phyloP scores from a whole-genome alignment of 139 green algal genomes.

The Micractinium conductrix region DNA sequence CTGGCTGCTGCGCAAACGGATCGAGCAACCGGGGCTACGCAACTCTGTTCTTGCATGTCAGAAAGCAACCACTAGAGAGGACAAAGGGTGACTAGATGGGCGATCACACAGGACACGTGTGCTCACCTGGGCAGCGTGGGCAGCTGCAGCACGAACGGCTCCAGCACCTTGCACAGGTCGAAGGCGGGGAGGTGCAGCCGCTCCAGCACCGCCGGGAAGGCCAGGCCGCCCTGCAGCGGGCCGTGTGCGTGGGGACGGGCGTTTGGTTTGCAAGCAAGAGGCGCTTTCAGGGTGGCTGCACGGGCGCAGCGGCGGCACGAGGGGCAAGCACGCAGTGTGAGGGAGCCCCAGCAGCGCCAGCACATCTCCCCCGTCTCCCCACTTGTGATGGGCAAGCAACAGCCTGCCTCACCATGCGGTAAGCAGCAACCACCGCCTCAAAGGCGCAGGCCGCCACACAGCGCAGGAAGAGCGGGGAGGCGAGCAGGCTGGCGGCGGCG shows the following conservation, averaged over 20 bases:
- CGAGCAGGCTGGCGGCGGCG: conserved; percentile 44
- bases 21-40: not conserved
- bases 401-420: conserved; percentile 22
- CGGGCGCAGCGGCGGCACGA: too few species aligned
- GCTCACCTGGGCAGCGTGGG: conserved; percentile 50
- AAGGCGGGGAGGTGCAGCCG: conserved; percentile 71
- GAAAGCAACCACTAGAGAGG: too few species aligned
- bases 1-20: not conserved
- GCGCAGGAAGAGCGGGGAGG: conserved; percentile 58
- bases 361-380: too few species aligned
- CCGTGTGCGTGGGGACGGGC: not conserved
- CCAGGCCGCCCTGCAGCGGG: conserved; percentile 35
- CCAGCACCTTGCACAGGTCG: conserved; percentile 80
- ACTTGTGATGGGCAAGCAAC: too few species aligned
- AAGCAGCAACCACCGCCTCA: conserved; percentile 62
- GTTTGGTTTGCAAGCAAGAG: too few species aligned
- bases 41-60: too few species aligned
- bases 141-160: conserved; percentile 66
- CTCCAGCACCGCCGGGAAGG: conserved; percentile 63
- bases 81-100: too few species aligned
- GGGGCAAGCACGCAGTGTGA: too few species aligned
- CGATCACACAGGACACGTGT: too few species aligned
- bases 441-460: conserved; percentile 65
- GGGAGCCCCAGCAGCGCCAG: too few species aligned
- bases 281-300: too few species aligned